Conservation (phyloP, 495 filamentous ascomycete species). For the Neurospora pannonica region DNA sequence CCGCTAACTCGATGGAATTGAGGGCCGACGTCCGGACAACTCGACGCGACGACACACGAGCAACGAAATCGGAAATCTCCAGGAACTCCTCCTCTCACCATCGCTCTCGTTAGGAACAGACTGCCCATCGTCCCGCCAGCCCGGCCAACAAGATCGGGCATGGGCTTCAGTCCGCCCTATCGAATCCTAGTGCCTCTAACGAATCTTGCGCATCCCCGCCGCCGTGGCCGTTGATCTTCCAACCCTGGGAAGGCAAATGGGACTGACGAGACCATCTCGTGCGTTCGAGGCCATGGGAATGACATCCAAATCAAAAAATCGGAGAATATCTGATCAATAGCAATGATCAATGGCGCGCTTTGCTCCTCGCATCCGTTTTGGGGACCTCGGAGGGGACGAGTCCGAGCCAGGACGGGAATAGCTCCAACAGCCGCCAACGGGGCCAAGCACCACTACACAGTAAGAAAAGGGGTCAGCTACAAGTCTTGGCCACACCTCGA, state of each 20-base stretch:
- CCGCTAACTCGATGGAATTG: background rate
- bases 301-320: background rate
- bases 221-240: background rate
- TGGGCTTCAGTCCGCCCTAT: background rate
- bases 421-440: background rate
- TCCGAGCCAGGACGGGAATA: slow-evolving; percentile 7
- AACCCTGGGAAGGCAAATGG: background rate
- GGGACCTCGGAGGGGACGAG: slow-evolving; percentile 16
- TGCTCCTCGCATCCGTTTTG: slow-evolving; percentile 12
- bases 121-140: background rate
- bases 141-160: background rate
- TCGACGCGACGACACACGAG: background rate
- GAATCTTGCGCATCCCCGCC: background rate
- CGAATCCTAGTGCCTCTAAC: background rate
- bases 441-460: slow-evolving; percentile 2
- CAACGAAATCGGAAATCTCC: background rate
- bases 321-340: slow-evolving; percentile 14
- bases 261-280: background rate
- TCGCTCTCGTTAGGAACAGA: background rate
- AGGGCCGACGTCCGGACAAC: background rate
- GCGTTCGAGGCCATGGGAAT: background rate
- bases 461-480: background rate
- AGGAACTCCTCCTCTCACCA: background rate
- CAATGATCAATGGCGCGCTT: background rate
- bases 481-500: background rate